Conservation (phyloP, 257 asterid genomes). For the Nicotiana attenuata region DNA sequence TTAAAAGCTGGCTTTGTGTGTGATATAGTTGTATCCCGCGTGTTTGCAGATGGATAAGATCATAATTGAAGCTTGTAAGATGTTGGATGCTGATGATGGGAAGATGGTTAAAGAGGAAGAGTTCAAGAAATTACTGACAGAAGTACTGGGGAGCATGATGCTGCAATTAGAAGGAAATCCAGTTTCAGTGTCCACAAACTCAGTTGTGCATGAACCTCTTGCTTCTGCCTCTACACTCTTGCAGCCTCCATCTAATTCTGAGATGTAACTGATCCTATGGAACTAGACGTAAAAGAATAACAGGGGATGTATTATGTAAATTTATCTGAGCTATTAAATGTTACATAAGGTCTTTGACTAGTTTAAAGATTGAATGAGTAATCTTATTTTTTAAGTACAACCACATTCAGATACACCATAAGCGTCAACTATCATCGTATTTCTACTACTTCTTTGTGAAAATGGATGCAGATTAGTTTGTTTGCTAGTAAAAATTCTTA, state of each 20-base stretch:
- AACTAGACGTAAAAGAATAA: not conserved
- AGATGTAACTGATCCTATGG: conserved; percentile 3
- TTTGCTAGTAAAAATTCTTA: too few relatives aligned
- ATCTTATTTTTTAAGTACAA: not conserved
- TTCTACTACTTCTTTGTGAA: not conserved
- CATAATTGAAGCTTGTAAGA: conserved; percentile 47
- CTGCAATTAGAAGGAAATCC: conserved; percentile 77
- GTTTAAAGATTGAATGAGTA: not conserved
- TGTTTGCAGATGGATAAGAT: conserved; percentile 65
- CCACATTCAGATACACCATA: not conserved
- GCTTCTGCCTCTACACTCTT: conserved; percentile 66
- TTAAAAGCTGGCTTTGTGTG: not conserved
- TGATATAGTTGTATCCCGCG: not conserved
- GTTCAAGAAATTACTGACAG: conserved; percentile 72
- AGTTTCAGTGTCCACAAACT: conserved; percentile 65
- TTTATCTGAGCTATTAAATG: not conserved
- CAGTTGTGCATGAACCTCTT: conserved; percentile 77
- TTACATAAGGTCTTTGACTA: not conserved
- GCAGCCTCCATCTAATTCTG: conserved; percentile 38
- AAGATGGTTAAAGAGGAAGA: conserved; percentile 72
- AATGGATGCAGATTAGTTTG: not conserved
- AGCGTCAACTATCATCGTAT: not conserved
- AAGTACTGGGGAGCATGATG: conserved; percentile 71
- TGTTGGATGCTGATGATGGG: conserved; percentile 56
- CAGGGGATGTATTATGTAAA: conserved; percentile 2